A percentile compares a stretch with the other conserved stretches of the same genome.
Evolutionary conservation across 345 rosid genomes (phyloP).

Genomic region (Alliaria petiolata): DNA sequence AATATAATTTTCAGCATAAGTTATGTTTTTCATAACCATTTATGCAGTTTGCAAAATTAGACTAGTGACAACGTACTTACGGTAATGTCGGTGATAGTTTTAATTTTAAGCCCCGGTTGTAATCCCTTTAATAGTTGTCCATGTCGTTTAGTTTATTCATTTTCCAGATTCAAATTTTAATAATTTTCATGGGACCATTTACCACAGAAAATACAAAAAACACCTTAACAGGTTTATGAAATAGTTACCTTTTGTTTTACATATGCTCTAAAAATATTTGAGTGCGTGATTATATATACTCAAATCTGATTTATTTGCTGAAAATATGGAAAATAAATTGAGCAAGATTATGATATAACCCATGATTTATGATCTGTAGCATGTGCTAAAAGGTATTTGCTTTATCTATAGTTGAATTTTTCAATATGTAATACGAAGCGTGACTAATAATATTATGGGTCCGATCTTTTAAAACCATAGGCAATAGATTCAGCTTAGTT

Average conservation of each 20-base stretch:
- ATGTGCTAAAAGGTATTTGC: constrained; percentile 16
- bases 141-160: background rate
- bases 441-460: background rate
- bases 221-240: background rate
- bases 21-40: no score
- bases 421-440: background rate
- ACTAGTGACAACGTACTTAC: constrained; percentile 8
- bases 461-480: background rate
- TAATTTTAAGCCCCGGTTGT: background rate
- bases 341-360: constrained; percentile 1
- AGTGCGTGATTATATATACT: no score
- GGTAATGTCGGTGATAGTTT: constrained; percentile 18
- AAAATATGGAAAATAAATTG: background rate
- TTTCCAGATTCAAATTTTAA: background rate
- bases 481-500: background rate
- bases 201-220: background rate
- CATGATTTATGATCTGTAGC: constrained; percentile 27
- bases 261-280: no score
- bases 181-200: background rate
- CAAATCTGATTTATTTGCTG: constrained; percentile 3
- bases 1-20: no score
- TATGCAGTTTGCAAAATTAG: background rate
- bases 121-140: background rate
- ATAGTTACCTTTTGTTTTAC: background rate
- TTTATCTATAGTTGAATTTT: background rate